Base-by-base conservation (phyloP, 1,284 basidiomycete genomes). In the Rhodotorula sp. region DNA sequence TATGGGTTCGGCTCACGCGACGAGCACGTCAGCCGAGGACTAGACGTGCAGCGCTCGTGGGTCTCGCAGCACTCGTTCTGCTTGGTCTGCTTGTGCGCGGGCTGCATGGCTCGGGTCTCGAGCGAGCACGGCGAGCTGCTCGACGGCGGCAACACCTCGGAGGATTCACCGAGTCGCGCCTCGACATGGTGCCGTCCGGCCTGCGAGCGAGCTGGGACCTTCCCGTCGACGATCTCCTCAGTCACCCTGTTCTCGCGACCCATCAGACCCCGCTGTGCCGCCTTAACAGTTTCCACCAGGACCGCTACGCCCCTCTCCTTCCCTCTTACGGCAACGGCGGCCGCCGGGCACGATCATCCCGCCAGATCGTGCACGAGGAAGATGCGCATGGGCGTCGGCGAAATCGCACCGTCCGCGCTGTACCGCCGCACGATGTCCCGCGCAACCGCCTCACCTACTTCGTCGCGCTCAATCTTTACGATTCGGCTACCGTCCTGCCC, bases 381-480 rank as follows among this genome's bases (percentile, higher is more conserved):
- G 34, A 34, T 34, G 34, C 34, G 3, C 34, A 34, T 34, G 34
- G 34, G 34, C 34, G 34, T 34, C 34, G 34, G 34, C 34, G 34
- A 34, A 34, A 34, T 34, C 34, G n/a, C n/a, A 21, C 44, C n/a
- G 21, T 25, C 44, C 25, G 27, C 23, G 41, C 60, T 17, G 34
- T 10, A 3, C 52, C 23, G 16, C 71, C 68, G 10, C 71, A 72
- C 54, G 52, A 66, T 56, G 45, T 54, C 4, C 63, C 67, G 34
- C 46, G 67, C 16, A 21, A 66, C 46, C 25, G 52, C 34, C 62
- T 66, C 54, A 67, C 46, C n/a, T 73, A 73, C 66, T 66, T 81
- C n/a, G 70, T 79, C 41, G 74, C 67, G 53, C 48, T 79, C 55
- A 81, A 79, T 27, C 70, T 79, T 53, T 48, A 66, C 25, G 74